These are phyloP conservation scores for Beta lomatogona DNA, from an alignment of 179 eudicot genomes.

Conservation along the genomic window DNA sequence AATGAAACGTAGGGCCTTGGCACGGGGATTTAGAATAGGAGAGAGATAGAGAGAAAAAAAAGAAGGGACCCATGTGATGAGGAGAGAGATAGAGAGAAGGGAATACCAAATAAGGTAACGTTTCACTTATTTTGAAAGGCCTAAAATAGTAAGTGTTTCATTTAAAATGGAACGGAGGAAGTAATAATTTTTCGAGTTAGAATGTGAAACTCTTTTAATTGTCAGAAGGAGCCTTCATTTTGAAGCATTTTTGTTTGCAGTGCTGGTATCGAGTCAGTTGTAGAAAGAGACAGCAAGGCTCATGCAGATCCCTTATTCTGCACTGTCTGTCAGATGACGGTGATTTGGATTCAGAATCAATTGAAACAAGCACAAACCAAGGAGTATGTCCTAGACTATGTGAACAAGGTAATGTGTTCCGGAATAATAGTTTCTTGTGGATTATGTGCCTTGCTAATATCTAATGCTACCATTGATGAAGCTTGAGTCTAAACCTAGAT, in stretches of 20 bases:
- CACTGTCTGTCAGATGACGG: constrained; percentile 75
- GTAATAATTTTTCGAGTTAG: background rate
- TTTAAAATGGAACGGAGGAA: too few relatives aligned
- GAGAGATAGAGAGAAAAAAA: too few relatives aligned
- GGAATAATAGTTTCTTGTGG: background rate
- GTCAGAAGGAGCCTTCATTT: background rate
- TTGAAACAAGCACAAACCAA: constrained; percentile 53
- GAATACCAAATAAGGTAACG: too few relatives aligned
- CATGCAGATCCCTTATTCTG: constrained; percentile 45
- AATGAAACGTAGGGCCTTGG: too few relatives aligned
- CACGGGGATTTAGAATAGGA: too few relatives aligned
- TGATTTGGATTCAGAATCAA: constrained; percentile 70
- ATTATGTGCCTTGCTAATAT: background rate
- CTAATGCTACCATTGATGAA: background rate
- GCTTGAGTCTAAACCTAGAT: constrained; percentile 12
- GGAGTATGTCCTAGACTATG: constrained; percentile 61
- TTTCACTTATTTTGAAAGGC: too few relatives aligned
- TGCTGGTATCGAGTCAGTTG: constrained; percentile 59
- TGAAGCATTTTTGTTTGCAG: constrained; percentile 36
- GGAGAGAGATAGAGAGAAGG: too few relatives aligned
- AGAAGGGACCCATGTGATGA: too few relatives aligned
- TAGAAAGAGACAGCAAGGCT: constrained; percentile 46
- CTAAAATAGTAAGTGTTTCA: too few relatives aligned
- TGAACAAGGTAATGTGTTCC: constrained; percentile 49
- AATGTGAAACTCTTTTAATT: background rate